Evolutionary conservation across 2,329 filamentous ascomycete species (phyloP).

Genomic region (Fusarium graminum): DNA sequence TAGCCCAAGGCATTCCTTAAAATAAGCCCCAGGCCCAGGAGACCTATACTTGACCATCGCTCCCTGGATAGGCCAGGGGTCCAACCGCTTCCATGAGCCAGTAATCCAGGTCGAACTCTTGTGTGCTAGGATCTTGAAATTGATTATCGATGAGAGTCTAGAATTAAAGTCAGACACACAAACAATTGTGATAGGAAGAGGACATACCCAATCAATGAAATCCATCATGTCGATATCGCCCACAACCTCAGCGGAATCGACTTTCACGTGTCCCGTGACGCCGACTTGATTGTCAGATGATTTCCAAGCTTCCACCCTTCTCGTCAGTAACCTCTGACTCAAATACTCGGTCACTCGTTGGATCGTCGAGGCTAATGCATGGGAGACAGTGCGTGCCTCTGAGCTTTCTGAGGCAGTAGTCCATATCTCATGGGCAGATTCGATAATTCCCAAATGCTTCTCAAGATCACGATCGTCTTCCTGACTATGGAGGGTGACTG

Average conservation of each 20-base stretch:
- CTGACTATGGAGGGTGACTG: not conserved
- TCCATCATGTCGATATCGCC: constrained; percentile 27
- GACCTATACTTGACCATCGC: too few relatives aligned
- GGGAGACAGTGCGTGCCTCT: constrained; percentile 40
- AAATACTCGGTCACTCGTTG: constrained; percentile 15
- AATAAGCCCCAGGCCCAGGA: too few relatives aligned
- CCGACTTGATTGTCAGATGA: rapidly evolving
- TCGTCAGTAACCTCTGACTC: rapidly evolving
- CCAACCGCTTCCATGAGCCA: constrained; percentile 31
- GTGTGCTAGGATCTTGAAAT: constrained; percentile 3
- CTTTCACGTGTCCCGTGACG: rapidly evolving
- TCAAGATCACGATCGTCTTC: not conserved
- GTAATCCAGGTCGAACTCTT: constrained; percentile 30
- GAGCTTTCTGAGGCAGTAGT: constrained; percentile 6
- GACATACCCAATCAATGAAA: constrained; percentile 43
- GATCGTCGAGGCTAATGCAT: constrained; percentile 41
- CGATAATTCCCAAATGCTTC: constrained; percentile 23
- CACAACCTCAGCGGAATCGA: constrained; percentile 2
- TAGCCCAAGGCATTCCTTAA: too few relatives aligned
- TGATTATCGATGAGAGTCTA: constrained; percentile 36
- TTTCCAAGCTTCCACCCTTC: rapidly evolving
- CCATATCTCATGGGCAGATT: constrained; percentile 45
- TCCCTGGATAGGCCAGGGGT: not conserved
- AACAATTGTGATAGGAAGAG: rapidly evolving
- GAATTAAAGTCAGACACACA: rapidly evolving